phyloP scores from a whole-genome alignment of 768 basidiomycete genomes.

The Lanmaoa rubissima region DNA sequence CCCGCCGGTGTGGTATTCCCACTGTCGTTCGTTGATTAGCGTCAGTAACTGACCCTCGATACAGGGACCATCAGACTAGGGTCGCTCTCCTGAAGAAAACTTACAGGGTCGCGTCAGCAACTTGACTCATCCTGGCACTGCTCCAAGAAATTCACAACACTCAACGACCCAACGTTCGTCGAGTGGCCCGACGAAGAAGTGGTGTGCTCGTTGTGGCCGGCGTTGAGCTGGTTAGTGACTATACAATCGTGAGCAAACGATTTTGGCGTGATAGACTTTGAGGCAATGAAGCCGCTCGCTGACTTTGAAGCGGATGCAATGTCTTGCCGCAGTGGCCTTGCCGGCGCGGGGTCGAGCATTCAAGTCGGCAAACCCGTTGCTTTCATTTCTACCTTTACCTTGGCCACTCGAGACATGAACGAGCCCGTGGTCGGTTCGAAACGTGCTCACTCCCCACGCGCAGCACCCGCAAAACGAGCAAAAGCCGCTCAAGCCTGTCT shows the following conservation, averaged over 20 bases:
- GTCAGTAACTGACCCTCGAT: conserved; percentile 2
- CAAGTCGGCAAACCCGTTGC: neutral
- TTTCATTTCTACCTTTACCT: conserved; percentile 9
- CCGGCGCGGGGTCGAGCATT: conserved; percentile 11
- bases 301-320: conserved; percentile 28
- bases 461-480: conserved; percentile 36
- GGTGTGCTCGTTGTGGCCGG: neutral
- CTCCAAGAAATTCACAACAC: conserved; percentile 1
- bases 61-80: conserved; percentile 18
- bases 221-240: neutral
- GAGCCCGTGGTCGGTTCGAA: conserved; percentile 28
- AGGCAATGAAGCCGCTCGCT: conserved; percentile 9
- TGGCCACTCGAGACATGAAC: conserved; percentile 17
- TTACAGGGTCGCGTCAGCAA: conserved; percentile 23
- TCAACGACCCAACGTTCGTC: neutral
- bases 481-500: conserved; percentile 46
- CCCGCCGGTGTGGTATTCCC: conserved; percentile 2
- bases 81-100: conserved; percentile 1
- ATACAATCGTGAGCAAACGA: neutral
- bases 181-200: neutral
- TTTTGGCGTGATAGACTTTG: conserved; percentile 1
- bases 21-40: neutral
- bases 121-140: conserved; percentile 21
- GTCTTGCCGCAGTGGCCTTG: conserved; percentile 6
- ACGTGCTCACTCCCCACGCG: conserved; percentile 32